phyloP scores from a whole-genome alignment of 1,284 basidiomycete genomes.

The Boletus sp. region DNA sequence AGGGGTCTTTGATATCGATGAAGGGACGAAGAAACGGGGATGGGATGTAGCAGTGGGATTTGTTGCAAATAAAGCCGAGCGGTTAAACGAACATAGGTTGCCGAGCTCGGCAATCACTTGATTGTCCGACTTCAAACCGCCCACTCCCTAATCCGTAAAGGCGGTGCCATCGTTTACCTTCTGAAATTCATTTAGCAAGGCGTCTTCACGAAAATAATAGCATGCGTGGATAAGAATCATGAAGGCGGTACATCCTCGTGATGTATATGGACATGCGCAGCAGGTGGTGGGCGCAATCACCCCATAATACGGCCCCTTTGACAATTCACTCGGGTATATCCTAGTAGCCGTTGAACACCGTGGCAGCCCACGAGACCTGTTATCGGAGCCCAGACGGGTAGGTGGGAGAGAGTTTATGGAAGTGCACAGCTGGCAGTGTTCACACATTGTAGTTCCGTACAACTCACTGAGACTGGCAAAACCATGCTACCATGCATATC shows the following conservation, averaged over 20 bases:
- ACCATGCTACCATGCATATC: neutral
- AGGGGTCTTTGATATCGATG: conserved; percentile 30
- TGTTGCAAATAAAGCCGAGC: conserved; percentile 40
- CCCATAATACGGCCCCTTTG: conserved; percentile 2
- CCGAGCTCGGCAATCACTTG: conserved; percentile 37
- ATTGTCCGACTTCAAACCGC: conserved; percentile 35
- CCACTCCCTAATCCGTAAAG: conserved; percentile 30
- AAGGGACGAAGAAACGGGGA: conserved; percentile 30
- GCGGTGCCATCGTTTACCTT: conserved; percentile 26
- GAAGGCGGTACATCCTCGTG: conserved; percentile 26
- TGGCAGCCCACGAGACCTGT: neutral
- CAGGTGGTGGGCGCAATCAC: conserved; percentile 21
- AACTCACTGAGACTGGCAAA: neutral
- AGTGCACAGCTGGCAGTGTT: neutral
- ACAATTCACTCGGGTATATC: neutral
- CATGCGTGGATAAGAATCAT: conserved; percentile 21
- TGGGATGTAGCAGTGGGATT: conserved; percentile 35
- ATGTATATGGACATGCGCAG: conserved; percentile 23
- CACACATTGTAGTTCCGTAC: neutral
- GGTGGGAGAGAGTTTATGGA: neutral
- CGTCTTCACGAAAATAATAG: conserved; percentile 20
- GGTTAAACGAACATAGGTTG: conserved; percentile 37
- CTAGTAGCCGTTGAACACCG: conserved; percentile 5
- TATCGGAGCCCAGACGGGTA: neutral
- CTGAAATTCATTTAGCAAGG: conserved; percentile 24